Evolutionary conservation across 2,329 filamentous ascomycete genomes (phyloP).

Genomic region (Diplodia intermedia): DNA sequence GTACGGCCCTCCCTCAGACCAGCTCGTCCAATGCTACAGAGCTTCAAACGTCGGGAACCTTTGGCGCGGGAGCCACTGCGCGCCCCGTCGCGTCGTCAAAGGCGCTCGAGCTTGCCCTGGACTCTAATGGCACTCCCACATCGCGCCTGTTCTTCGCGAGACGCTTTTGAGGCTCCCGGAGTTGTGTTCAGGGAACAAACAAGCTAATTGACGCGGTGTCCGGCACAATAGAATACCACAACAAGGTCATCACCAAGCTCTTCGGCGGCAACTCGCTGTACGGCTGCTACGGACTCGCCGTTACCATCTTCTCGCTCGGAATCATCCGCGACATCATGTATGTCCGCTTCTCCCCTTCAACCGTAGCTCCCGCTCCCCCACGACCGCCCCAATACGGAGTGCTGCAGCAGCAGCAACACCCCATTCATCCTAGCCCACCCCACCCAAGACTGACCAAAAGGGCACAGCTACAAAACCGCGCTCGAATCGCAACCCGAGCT

Average conservation of each 20-base stretch:
- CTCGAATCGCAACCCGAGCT: conserved; percentile 78
- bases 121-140: neutral
- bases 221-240: conserved; percentile 76
- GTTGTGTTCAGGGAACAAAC: too few relatives aligned
- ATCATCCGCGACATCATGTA: conserved; percentile 76
- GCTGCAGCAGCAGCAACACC: neutral
- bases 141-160: conserved; percentile 20
- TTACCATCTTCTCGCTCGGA: conserved; percentile 89
- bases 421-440: conserved; percentile 38
- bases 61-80: neutral
- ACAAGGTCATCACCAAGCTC: conserved; percentile 84
- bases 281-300: conserved; percentile 89
- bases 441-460: conserved; percentile 9
- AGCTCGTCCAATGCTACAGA: conserved; percentile 31
- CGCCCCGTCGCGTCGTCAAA: neutral
- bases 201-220: neutral
- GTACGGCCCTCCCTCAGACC: conserved; percentile 54
- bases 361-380: neutral
- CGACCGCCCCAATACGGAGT: too few relatives aligned
- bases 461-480: conserved; percentile 77
- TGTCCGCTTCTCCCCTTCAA: conserved; percentile 33
- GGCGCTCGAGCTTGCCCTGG: neutral
- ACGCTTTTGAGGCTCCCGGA: neutral
- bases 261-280: conserved; percentile 78
- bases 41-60: neutral